Base-by-base conservation (phyloP, 2,329 filamentous ascomycete species). In the Diaporthe destruens region DNA sequence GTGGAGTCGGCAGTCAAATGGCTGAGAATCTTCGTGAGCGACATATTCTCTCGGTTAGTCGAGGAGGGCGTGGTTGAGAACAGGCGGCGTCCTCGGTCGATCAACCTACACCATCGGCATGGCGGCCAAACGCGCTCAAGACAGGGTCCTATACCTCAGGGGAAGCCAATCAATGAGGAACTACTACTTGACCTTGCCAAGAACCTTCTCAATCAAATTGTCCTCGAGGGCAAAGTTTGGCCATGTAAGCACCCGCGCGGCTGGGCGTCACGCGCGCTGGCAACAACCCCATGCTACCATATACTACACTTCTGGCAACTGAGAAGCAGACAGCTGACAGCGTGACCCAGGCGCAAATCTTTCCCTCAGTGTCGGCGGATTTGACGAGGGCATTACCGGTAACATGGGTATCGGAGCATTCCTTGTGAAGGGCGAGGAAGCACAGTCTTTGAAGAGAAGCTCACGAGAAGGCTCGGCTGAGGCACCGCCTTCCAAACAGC, bases 11-110 rank as follows among this genome's bases (percentile, higher is more conserved):
- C 92, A 1, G 85, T 89, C 32, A 91, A 91, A 74, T 99, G 96
- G 96, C 85, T 99, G 51, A 88, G 92, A 14, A 98, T 99, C 70
- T 98, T 98, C 80, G 91, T 89, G 6, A 94, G 94, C 1, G 96
- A 99, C 80, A 97, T 99, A 67, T 96, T 93, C 82, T 92, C 94
- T 69, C 90, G 96, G 54, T 87, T 98, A 57, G 91, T 98, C 0
- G 95, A 98, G 79, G 96, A 98, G 82, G 95, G 94, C 25, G 92
- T 97, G 3, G 83, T 96, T 71, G 95, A 98, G 80, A 93, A 97
- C 80, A 96, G 92, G 81, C 90, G 96, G 53, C 88, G 95, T 68
- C 96, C 96, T 3, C 95, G 91, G 79, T 95, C 93, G 0, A 92
- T 98, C 75, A 95, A 94, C 74, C 82, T 98, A 72, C 93, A 98